Evolutionary conservation across 306 rosid species (phyloP), one percentile per base, ranked within the genome.

Genomic region (Sophora flavescens): DNA sequence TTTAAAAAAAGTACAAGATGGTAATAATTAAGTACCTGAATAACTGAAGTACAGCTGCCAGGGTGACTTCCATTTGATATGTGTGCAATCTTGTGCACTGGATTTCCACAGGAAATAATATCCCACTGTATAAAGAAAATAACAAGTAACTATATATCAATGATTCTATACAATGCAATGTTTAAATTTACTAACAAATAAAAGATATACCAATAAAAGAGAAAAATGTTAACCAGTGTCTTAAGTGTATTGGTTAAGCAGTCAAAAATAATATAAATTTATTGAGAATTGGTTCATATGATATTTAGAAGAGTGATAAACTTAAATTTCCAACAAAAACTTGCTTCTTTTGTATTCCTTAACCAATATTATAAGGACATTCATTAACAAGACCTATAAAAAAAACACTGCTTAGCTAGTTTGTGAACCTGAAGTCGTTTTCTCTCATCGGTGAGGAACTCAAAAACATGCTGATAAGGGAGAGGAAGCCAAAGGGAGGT

Each of bases 401-500:
- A 16, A 38, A n/a, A 0, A 42, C 3, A 42, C 3, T 47, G 8
- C 33, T 52, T 50, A 51, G 16, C 2, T 47, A 58, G 14, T 1
- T 17, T 51, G 50, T 44, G 32, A 51, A 93, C 98, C 93, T 89
- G 89, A 68, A 44, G 0, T 33, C 96, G 72, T 7, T 61, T 78
- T 36, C 48, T 70, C 6, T 73, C 78, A 63, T 93, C 87, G 9
- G 13, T 54, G 74, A 93, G 68, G 86, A 80, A 90, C 6, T 82
- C 60, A 54, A 87, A 90, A 36, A 93, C 52, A 9, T 18, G 35
- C 3, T 71, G 32, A 1, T 87, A 81, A 18, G 69, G 80, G 0
- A 83, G 54, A 41, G 97, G 96, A 70, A 91, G 89, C 93, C 96
- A 88, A 18, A 90, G 17, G 15, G 97, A 79, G 18, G 91, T 80